Evolutionary conservation across 345 rosid genomes (phyloP), one percentile per base, ranked within the genome.

Genomic region (Gynandropsis gynandra): DNA sequence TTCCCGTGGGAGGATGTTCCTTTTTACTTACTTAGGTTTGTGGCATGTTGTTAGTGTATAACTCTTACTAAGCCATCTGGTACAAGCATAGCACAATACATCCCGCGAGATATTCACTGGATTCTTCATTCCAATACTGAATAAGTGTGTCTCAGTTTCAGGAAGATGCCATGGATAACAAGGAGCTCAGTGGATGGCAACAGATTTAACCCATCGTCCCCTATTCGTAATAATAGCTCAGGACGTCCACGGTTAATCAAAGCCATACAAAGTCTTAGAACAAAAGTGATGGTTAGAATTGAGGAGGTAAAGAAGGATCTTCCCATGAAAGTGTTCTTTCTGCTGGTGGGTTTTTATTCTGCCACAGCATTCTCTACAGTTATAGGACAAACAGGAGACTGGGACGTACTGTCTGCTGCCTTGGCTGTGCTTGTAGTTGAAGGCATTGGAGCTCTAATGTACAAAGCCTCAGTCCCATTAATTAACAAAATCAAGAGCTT

Each of bases 381-480:
- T 58, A 90, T 83, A n/a, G 98, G 98, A 63, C 96, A 90, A 73
- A 86, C 92, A 9, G 98, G 95, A 51, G 98, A 90, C 50, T 90
- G 96, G 98, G 98, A 90, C 80, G 89, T 86, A 42, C 71, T 90
- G 12, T 83, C 98, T 57, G 98, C 96, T 54, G 95, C 76, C 32
- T 68, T 85, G 39, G 95, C 95, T 17, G 89, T 81, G 31, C 66
- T 66, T 21, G 71, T 82, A 19, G 95, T 86, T 12, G 98, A 90
- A 70, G 89, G 78, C 31, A 89, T 89, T 10, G 96, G 96, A 62
- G 88, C 89, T n/a, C 80, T 90, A 54, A 86, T 76, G 90, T 83
- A 90, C 49, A 74, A 68, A 24, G 80, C 74, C 33, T 83, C 95
- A 19, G 49, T 80, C 54, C 79, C 79, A 13, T 17, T 78, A 47